Evolutionary conservation across 805 yeast genomes (phyloP), one percentile per base, ranked within the genome.

Genomic region (Ogataea kodamae): DNA sequence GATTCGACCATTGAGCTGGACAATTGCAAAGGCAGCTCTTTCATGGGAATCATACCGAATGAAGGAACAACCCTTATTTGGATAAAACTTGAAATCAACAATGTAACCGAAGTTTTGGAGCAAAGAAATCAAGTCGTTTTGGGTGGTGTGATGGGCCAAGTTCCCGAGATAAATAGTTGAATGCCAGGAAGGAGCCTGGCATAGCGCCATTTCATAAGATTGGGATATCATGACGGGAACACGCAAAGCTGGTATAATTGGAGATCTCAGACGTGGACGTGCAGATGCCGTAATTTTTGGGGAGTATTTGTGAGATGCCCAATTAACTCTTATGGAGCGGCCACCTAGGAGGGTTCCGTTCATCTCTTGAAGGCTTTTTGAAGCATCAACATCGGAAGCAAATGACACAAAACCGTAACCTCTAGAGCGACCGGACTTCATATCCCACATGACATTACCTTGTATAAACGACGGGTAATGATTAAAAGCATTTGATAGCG

Each of bases 381-480:
- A 86, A 2, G 95, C 96, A 45, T 85, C 90, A 12, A 65, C 60
- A 42, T 70, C 74, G 16, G 70, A 73, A 17, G 65, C 58, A 51
- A 88, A 88, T 1, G 90, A 79, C 9, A 86, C 92, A 59, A 88
- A 87, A 2, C 96, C 96, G 54, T 87, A 87, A 22, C 96, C 95
- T 61, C 96, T 70, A 3, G 95, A 85, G 54, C 95, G 70, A 25
- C 94, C 92, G 16, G 92, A 81, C 57, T 84, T 89, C 94, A 86
- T 85, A 57, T 88, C 96, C 96, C 96, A 87, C 96, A 87, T 88
- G 19, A 87, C 96, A 48, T 87, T 88, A 9, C 95, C 96, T 57
- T 84, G 92, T 28, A 75, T 64, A 49, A 83, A 64, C 1, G 87
- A 72, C 11, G 67, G 65, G 56, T 73, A 82, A 36, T 66, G 64